Conservation (phyloP, 352 stramenopile species). For the Lagenidium giganteum region DNA sequence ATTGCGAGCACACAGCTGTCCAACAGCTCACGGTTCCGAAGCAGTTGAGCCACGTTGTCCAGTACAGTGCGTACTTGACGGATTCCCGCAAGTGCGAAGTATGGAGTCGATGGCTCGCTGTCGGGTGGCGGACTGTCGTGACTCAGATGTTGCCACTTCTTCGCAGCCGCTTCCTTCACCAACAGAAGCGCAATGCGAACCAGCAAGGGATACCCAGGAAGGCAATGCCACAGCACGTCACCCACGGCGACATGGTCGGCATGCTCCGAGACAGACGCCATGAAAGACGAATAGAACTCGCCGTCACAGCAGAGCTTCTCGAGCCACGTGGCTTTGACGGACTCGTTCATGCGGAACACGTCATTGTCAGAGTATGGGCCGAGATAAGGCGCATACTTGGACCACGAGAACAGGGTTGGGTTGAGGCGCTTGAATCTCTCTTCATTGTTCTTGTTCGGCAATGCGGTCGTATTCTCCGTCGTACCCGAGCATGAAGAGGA, state of each 20-base stretch:
- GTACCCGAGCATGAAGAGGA: constrained; percentile 15
- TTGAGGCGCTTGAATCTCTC: constrained; percentile 48
- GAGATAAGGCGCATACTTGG: constrained; percentile 50
- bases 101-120: constrained; percentile 24
- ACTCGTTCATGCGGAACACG: constrained; percentile 48
- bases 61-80: constrained; percentile 52
- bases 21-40: constrained; percentile 55
- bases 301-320: constrained; percentile 55
- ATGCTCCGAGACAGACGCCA: constrained; percentile 49
- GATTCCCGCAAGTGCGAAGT: constrained; percentile 45
- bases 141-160: constrained; percentile 61
- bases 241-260: constrained; percentile 30
- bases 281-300: constrained; percentile 74
- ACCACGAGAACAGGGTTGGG: constrained; percentile 60
- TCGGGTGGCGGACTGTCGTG: constrained; percentile 45
- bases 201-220: constrained; percentile 61
- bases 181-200: constrained; percentile 51
- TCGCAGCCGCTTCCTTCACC: constrained; percentile 61
- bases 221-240: constrained; percentile 35
- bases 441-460: constrained; percentile 14
- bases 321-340: constrained; percentile 34
- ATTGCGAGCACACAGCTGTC: constrained; percentile 62
- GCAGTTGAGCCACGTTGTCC: constrained; percentile 40
- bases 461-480: constrained; percentile 12
- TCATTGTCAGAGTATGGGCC: constrained; percentile 42